Base-by-base conservation (phyloP, 2,329 filamentous ascomycete species). In the Colletotrichum sp. region DNA sequence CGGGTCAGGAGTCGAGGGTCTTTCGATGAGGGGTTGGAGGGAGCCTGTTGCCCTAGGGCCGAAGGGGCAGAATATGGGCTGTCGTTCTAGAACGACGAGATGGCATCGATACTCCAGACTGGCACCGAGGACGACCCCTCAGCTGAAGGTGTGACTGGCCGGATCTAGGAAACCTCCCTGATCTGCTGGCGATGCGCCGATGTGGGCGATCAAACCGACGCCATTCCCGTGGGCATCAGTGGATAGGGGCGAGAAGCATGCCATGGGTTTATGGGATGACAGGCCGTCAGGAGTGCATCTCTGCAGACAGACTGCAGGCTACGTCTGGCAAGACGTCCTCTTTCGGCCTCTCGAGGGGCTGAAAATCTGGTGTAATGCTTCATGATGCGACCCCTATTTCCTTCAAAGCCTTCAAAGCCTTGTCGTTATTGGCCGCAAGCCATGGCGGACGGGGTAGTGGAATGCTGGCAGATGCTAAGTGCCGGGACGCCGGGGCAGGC, bases 151-250 rank as follows among this genome's bases (percentile, higher is more conserved):
- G 34, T 21, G 32, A 21, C 30, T 34, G 32, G 36, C 36, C 21
- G 52, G 49, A 24, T 49, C 49, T 59, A 18, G 28, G 8, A 49
- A 63, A 70, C 68, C 24, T 69, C 28, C 44, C n/a, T 36, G 34
- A 60, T 32, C 67, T 66, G 34, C 72, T 44, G 24, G 72, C 32
- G 49, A 67, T 71, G 60, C 52, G 68, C 72, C 44, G 57, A 64
- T 60, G 68, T 72, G 30, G 72, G 52, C 72, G 69, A 67, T 75
- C 69, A 72, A 66, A 72, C 72, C 52, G n/a, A 75, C 21, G 18
- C 62, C 68, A 62, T 73, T 62, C 39, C 59, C 32, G 36, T 28
- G 52, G 34, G 64, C 18, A 72, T 66, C 68, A 52, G 65, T 32
- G 39, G 52, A 75, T 49, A 13, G 62, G 69, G 62, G 36, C 60